These are phyloP conservation scores for Microsporum ferrugineum DNA, from an alignment of 2,329 filamentous ascomycete species.

Conservation along the genomic window DNA sequence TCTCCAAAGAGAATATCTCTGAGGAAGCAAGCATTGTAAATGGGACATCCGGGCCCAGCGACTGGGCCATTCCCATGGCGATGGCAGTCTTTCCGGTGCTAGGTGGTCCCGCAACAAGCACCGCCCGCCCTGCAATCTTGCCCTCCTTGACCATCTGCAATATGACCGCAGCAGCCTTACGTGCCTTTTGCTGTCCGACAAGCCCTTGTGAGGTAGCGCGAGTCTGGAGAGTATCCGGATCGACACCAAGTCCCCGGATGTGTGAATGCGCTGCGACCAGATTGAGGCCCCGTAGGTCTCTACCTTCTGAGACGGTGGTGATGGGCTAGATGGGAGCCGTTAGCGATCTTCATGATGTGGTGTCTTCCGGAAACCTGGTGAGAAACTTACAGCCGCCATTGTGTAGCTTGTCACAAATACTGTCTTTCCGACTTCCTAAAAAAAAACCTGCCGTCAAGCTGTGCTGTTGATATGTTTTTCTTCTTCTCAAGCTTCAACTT, in stretches of 20 bases:
- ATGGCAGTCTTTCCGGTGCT: constrained; percentile 98
- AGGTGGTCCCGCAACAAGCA: constrained; percentile 88
- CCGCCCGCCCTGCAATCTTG: constrained; percentile 91
- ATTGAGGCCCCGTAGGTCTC: constrained; percentile 91
- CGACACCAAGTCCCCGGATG: constrained; percentile 88
- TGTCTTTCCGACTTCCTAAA: background rate
- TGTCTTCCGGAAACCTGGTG: background rate
- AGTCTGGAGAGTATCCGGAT: constrained; percentile 80
- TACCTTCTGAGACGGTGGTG: constrained; percentile 82
- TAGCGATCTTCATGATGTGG: background rate
- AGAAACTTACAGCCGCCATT: constrained; percentile 30
- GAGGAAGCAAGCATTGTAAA: constrained; percentile 94
- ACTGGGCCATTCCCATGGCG: constrained; percentile 97
- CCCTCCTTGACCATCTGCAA: constrained; percentile 98
- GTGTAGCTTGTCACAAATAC: background rate
- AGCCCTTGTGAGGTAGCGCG: constrained; percentile 78
- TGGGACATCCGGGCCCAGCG: constrained; percentile 82
- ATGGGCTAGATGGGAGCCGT: constrained; percentile 40
- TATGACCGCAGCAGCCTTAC: constrained; percentile 91
- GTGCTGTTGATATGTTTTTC: background rate
- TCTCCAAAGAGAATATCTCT: constrained; percentile 96
- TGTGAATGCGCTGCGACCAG: constrained; percentile 97
- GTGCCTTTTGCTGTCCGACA: constrained; percentile 90
- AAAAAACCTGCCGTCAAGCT: background rate
- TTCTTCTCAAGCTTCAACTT: background rate